Conservation (phyloP, 768 basidiomycete species). For the Cubamyces lactineus region DNA sequence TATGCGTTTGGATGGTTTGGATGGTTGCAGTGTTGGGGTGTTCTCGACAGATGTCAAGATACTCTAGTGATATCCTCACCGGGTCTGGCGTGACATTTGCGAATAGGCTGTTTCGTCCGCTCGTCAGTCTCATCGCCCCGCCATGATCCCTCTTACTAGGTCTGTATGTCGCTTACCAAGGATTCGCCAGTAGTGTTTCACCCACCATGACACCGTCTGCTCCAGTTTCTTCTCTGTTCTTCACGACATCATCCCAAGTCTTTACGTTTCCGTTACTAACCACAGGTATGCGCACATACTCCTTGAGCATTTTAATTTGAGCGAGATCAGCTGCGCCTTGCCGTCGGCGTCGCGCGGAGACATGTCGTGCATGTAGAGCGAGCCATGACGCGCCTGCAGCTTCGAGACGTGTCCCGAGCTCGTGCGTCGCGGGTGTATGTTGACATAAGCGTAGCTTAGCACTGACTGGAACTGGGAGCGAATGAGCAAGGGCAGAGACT, state of each 20-base stretch:
- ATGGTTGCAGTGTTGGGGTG: slow-evolving; percentile 53
- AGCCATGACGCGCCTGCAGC: slow-evolving; percentile 71
- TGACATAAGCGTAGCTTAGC: slow-evolving; percentile 52
- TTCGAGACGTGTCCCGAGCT: slow-evolving; percentile 60
- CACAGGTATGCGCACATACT: slow-evolving; percentile 55
- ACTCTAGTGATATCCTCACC: slow-evolving; percentile 67
- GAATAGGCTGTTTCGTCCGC: slow-evolving; percentile 53
- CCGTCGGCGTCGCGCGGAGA: slow-evolving; percentile 68
- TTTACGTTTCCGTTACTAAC: slow-evolving; percentile 83
- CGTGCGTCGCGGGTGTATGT: slow-evolving; percentile 53
- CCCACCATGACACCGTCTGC: slow-evolving; percentile 84
- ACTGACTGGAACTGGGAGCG: slow-evolving; percentile 67
- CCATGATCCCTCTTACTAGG: neutral
- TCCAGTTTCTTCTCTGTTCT: slow-evolving; percentile 56
- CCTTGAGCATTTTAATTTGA: slow-evolving; percentile 59
- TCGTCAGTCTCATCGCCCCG: neutral
- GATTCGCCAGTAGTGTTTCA: slow-evolving; percentile 75
- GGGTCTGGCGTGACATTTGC: slow-evolving; percentile 59
- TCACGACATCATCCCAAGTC: slow-evolving; percentile 54
- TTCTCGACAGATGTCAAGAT: slow-evolving; percentile 59
- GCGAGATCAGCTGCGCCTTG: slow-evolving; percentile 72
- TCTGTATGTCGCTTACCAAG: slow-evolving; percentile 53
- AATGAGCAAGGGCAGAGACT: slow-evolving; percentile 69
- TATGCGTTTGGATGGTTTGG: slow-evolving; percentile 59
- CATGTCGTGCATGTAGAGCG: slow-evolving; percentile 74